Conservation (phyloP, 2,329 filamentous ascomycete species). For the Leptographium flavum region DNA sequence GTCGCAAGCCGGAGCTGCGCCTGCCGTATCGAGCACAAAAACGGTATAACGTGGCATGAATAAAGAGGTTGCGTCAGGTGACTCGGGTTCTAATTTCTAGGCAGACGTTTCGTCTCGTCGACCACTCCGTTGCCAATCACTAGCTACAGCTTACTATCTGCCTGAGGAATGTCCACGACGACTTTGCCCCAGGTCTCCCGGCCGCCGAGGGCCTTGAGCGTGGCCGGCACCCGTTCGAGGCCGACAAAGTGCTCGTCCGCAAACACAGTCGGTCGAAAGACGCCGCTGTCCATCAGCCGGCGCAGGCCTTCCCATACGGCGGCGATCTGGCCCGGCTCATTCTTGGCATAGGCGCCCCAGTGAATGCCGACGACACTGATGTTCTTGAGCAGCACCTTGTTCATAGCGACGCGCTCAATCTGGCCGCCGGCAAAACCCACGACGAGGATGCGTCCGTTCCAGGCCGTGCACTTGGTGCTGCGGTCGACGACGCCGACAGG, state of each 20-base stretch:
- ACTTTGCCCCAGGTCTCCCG: conserved; percentile 94
- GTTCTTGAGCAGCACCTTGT: conserved; percentile 87
- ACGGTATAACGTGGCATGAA: too few relatives aligned
- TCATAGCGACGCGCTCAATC: conserved; percentile 87
- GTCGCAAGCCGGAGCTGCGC: too few relatives aligned
- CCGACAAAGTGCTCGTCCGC: conserved; percentile 65
- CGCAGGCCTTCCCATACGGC: conserved; percentile 75
- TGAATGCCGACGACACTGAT: conserved; percentile 80
- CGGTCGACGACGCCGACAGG: conserved; percentile 81
- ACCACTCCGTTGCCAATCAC: too few relatives aligned
- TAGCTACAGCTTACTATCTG: conserved; percentile 38
- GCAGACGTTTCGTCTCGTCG: not conserved
- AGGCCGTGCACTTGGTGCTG: conserved; percentile 81
- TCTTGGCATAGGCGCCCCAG: conserved; percentile 72
- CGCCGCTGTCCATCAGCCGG: conserved; percentile 59
- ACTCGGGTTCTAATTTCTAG: too few relatives aligned
- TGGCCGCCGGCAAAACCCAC: conserved; percentile 77
- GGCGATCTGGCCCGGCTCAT: conserved; percentile 56
- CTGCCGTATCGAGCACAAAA: too few relatives aligned
- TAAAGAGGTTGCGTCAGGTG: too few relatives aligned
- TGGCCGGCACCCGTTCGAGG: conserved; percentile 62
- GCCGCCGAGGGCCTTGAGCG: conserved; percentile 61
- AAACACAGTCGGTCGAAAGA: conserved; percentile 72
- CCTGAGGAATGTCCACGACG: conserved; percentile 69
- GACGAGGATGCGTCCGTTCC: conserved; percentile 79